Evolutionary conservation across 2,329 filamentous ascomycete species (phyloP), one percentile per base, ranked within the genome.

Genomic region (Trichoderma asperellum): DNA sequence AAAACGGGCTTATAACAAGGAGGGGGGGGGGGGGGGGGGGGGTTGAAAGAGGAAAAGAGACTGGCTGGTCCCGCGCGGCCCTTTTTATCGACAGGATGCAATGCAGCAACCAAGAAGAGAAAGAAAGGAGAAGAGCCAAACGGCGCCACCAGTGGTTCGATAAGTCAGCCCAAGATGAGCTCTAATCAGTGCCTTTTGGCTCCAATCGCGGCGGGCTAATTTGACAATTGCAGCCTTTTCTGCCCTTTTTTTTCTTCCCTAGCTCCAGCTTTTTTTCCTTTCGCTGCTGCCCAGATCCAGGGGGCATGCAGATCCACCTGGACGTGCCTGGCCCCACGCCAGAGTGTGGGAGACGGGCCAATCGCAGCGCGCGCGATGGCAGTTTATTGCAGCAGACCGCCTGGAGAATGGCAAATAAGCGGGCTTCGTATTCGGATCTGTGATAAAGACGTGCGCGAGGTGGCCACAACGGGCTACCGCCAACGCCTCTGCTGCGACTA

Each of bases 81-180:
- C 53, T 62, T 52, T 57, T 70, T 70, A 70, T 68, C 34, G 29
- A 40, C 65, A 40, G 29, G 57, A 53, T 49, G 47, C 47, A 49
- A 49, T 12, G 40, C 40, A 61, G 21, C 56, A 18, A 40, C 37
- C 37, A 43, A 16, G 55, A 56, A 8, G 35, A 27, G 49, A 37
- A 37, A 8, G 37, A 58, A 65, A 53, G 18, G 53, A 52, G 32
- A 57, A 57, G 24, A 63, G 52, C 12, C n/a, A 40, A 56, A 60
- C 55, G 64, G 55, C 56, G 58, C 64, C 55, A 59, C 64, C 55
- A 67, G 63, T 67, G 64, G 64, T 67, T 59, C 64, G 64, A 67
- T 67, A 67, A 67, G 64, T 67, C 64, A 67, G 64, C 64, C 64
- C 64, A 67, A 67, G 34, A 59, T 35, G 55, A 59, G 55, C 64